These are phyloP conservation scores for Coniochaeta prunicola DNA, from an alignment of 2,329 filamentous ascomycete species.

Conservation along the genomic window DNA sequence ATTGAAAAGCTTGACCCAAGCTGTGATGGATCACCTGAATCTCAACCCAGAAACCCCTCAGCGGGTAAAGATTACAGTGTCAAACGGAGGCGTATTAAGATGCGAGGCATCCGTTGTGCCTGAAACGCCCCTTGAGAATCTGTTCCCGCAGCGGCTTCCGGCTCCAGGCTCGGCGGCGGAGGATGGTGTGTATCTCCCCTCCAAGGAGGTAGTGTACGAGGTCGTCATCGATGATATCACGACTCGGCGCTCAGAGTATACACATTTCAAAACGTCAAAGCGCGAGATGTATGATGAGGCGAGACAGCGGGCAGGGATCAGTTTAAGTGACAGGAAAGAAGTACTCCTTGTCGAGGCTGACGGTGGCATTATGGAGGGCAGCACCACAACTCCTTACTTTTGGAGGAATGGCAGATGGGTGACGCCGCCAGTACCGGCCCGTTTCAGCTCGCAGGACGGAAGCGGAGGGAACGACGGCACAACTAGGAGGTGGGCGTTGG, in stretches of 20 bases:
- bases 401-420: slow-evolving; percentile 68
- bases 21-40: too few species aligned
- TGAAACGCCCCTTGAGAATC: slow-evolving; percentile 35
- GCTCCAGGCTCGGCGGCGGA: slow-evolving; percentile 11
- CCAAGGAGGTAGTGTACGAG: slow-evolving; percentile 26
- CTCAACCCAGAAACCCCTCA: slow-evolving; percentile 25
- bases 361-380: slow-evolving; percentile 73
- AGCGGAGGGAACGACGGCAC: slow-evolving; percentile 80
- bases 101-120: slow-evolving; percentile 30
- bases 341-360: slow-evolving; percentile 63
- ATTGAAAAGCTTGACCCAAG: slow-evolving; percentile 34
- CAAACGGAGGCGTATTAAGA: slow-evolving; percentile 36
- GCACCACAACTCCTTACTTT: slow-evolving; percentile 76
- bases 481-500: slow-evolving; percentile 75
- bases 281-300: slow-evolving; percentile 66
- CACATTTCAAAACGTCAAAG: slow-evolving; percentile 77
- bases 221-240: slow-evolving; percentile 35
- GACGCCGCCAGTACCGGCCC: slow-evolving; percentile 59
- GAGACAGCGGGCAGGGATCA: slow-evolving; percentile 52
- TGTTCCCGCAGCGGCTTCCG: slow-evolving; percentile 47
- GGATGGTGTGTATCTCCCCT: slow-evolving; percentile 12
- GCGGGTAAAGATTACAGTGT: slow-evolving; percentile 50
- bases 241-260: slow-evolving; percentile 54
- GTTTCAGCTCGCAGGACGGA: slow-evolving; percentile 29
- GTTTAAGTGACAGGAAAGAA: slow-evolving; percentile 49